Percentiles rank a stretch among this genome's conserved stretches.
phyloP scores from a whole-genome alignment of 177 flowering plant species.

The Vitis hybrid region DNA sequence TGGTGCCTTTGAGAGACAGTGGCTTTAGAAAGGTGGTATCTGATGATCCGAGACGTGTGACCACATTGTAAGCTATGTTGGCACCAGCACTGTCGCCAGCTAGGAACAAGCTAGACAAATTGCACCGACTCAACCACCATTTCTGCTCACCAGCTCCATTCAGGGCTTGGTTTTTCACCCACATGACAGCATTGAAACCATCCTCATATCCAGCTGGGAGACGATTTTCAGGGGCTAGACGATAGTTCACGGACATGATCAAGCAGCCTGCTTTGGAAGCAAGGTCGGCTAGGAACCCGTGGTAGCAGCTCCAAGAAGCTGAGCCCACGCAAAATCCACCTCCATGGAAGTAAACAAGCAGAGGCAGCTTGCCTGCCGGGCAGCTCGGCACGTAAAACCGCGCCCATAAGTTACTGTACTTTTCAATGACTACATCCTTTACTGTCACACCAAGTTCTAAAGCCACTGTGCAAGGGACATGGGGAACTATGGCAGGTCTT shows the following conservation, averaged over 20 bases:
- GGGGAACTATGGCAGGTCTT: slow-evolving; percentile 34
- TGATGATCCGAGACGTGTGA: slow-evolving; percentile 11
- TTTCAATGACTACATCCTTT: slow-evolving; percentile 31
- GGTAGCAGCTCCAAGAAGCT: slow-evolving; percentile 56
- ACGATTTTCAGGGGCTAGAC: slow-evolving; percentile 49
- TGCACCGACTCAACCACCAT: slow-evolving; percentile 37
- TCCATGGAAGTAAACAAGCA: slow-evolving; percentile 53
- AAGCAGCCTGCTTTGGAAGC: slow-evolving; percentile 35
- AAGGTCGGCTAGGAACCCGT: slow-evolving; percentile 40
- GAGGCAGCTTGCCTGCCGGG: slow-evolving; percentile 23
- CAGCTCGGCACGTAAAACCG: slow-evolving; percentile 39
- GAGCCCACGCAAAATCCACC: slow-evolving; percentile 63
- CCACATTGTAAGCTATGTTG: slow-evolving; percentile 45
- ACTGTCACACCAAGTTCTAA: slow-evolving; percentile 22
- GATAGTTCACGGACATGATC: slow-evolving; percentile 46
- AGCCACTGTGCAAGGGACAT: slow-evolving; percentile 23
- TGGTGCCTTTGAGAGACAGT: slow-evolving; percentile 26
- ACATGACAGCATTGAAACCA: slow-evolving; percentile 32
- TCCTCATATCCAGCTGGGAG: slow-evolving; percentile 61
- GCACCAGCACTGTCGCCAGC: slow-evolving; percentile 62
- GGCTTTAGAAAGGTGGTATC: slow-evolving; percentile 20
- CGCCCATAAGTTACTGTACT: slow-evolving; percentile 30
- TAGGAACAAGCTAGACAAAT: slow-evolving; percentile 32
- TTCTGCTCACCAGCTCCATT: slow-evolving; percentile 22
- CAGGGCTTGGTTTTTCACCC: slow-evolving; percentile 37